Conservation (phyloP, 1,139 yeast genomes). For the Kodamaea ohmeri region DNA sequence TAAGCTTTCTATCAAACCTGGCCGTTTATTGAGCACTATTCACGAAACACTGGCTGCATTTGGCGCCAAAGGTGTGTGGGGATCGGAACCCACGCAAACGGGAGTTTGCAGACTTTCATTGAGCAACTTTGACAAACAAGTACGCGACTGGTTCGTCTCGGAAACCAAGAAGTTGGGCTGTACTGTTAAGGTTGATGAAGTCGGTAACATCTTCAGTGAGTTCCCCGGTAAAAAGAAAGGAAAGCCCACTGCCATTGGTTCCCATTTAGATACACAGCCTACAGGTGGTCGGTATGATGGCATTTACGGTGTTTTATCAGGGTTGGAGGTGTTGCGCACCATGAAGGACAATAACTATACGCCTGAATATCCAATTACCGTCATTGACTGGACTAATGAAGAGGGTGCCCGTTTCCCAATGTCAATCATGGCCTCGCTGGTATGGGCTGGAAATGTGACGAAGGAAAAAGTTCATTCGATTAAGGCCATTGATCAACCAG, state of each 20-base stretch:
- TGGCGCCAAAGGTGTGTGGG: conserved; percentile 66
- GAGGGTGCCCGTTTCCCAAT: conserved; percentile 77
- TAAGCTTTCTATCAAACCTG: conserved; percentile 11
- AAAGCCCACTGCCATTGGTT: conserved; percentile 65
- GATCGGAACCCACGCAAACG: conserved; percentile 52
- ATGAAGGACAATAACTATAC: conserved; percentile 54
- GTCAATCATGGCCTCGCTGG: conserved; percentile 62
- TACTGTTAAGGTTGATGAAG: conserved; percentile 52
- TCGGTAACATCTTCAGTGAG: conserved; percentile 67
- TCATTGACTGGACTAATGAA: conserved; percentile 72
- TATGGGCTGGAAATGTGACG: conserved; percentile 56
- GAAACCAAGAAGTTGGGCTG: conserved; percentile 58
- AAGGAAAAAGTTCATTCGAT: conserved; percentile 45
- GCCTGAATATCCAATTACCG: conserved; percentile 65
- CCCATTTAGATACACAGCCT: conserved; percentile 78
- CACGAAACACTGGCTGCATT: conserved; percentile 56
- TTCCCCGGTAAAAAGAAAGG: conserved; percentile 54
- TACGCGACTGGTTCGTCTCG: conserved; percentile 64
- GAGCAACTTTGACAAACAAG: conserved; percentile 57
- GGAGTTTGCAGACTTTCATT: conserved; percentile 65
- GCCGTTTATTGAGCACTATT: conserved; percentile 53
- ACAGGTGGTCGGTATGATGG: conserved; percentile 78
- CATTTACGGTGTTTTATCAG: conserved; percentile 63
- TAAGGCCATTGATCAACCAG: conserved; percentile 10
- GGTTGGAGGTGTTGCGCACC: conserved; percentile 64